Conservation (phyloP, 2,329 filamentous ascomycete species). For the Pezicula neosporulosa region DNA sequence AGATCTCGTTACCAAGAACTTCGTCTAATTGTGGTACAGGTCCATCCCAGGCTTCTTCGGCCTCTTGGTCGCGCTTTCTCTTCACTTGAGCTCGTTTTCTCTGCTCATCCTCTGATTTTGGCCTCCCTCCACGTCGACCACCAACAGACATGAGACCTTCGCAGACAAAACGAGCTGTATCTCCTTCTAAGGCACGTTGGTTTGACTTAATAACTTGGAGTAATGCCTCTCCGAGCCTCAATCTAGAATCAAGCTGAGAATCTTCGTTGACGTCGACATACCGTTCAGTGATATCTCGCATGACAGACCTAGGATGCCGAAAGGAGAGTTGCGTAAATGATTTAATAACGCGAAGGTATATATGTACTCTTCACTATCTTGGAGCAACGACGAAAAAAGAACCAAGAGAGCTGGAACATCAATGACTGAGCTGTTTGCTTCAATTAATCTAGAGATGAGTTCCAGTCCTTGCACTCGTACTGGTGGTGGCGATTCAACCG, state of each 20-base stretch:
- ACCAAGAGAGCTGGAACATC: constrained; percentile 65
- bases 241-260: constrained; percentile 56
- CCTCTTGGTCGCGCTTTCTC: constrained; percentile 46
- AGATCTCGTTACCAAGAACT: constrained; percentile 14
- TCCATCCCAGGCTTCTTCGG: constrained; percentile 52
- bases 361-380: constrained; percentile 68
- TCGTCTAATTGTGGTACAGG: constrained; percentile 46
- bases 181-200: constrained; percentile 51
- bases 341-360: constrained; percentile 65
- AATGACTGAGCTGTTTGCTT: constrained; percentile 51
- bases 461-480: constrained; percentile 65
- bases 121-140: constrained; percentile 57
- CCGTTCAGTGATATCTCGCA: constrained; percentile 60
- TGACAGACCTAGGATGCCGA: constrained; percentile 58
- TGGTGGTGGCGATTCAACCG: constrained; percentile 58
- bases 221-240: constrained; percentile 67
- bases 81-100: constrained; percentile 45
- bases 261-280: constrained; percentile 63
- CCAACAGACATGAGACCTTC: constrained; percentile 61
- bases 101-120: constrained; percentile 56
- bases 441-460: constrained; percentile 55
- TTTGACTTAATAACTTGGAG: constrained; percentile 61
- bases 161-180: constrained; percentile 46
- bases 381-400: constrained; percentile 60
- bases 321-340: constrained; percentile 56